These are phyloP conservation scores for Phoma sp. DNA, from an alignment of 2,329 filamentous ascomycete species.

Conservation along the genomic window DNA sequence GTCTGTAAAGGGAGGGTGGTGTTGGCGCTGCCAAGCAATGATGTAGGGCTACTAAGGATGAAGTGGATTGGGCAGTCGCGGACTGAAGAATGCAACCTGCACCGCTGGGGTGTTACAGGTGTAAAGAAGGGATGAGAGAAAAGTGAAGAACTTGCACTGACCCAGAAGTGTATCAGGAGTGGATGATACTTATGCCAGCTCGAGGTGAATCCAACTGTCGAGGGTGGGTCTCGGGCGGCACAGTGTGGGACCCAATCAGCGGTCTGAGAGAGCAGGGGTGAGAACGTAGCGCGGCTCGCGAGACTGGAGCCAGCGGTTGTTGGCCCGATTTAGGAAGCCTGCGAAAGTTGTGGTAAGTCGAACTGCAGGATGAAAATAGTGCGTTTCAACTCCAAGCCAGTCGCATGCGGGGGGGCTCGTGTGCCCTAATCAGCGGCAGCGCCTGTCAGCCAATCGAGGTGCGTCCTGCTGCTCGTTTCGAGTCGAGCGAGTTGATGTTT, in stretches of 20 bases:
- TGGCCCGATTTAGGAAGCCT: conserved; percentile 35
- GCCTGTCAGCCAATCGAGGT: conserved; percentile 43
- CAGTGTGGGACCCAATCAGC: conserved; percentile 39
- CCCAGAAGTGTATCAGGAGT: conserved; percentile 28
- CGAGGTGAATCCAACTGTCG: conserved; percentile 30
- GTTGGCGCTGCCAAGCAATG: conserved; percentile 38
- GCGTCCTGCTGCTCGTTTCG: conserved; percentile 39
- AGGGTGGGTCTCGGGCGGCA: conserved; percentile 33
- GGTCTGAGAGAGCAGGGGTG: conserved; percentile 21
- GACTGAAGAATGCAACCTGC: conserved; percentile 32
- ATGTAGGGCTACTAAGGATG: conserved; percentile 26
- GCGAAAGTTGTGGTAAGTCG: conserved; percentile 37
- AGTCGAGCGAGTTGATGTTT: conserved; percentile 37
- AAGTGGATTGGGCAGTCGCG: conserved; percentile 25
- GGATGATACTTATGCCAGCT: conserved; percentile 43
- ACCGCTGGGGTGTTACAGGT: conserved; percentile 38
- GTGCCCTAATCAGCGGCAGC: conserved; percentile 23
- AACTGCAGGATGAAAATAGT: conserved; percentile 36
- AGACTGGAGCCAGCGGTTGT: conserved; percentile 37
- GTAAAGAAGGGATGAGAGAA: conserved; percentile 30
- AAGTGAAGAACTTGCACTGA: conserved; percentile 40
- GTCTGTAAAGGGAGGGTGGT: conserved; percentile 27
- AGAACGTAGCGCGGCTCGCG: conserved; percentile 40
- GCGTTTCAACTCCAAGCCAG: conserved; percentile 42
- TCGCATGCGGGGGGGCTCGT: conserved; percentile 17